Conservation (phyloP, 768 basidiomycete genomes). For the Lentinula edodes region DNA sequence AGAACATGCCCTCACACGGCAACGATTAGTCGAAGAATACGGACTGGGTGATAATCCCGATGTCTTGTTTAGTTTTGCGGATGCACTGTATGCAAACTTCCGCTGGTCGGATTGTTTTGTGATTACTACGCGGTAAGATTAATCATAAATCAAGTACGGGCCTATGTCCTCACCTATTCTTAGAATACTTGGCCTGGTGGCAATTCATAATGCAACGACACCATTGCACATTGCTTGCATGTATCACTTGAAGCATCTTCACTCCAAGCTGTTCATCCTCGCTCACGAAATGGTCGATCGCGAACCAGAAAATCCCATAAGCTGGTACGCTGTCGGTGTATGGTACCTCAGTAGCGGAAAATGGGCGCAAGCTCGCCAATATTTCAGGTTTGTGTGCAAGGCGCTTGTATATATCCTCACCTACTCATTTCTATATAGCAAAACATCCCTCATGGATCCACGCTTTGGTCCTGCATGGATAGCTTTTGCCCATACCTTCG, state of each 20-base stretch:
- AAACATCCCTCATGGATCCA: constrained; percentile 95
- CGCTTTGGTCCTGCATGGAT: constrained; percentile 97
- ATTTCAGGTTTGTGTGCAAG: constrained; percentile 73
- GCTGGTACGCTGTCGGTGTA: constrained; percentile 98
- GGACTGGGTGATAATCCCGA: constrained; percentile 89
- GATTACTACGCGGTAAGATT: constrained; percentile 69
- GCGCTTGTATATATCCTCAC: background rate
- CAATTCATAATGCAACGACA: constrained; percentile 84
- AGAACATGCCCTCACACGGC: constrained; percentile 78
- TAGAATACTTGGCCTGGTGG: constrained; percentile 82
- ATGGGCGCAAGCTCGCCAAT: constrained; percentile 88
- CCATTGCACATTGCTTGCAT: constrained; percentile 97
- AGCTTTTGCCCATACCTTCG: constrained; percentile 96
- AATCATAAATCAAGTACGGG: background rate
- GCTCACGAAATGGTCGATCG: constrained; percentile 95
- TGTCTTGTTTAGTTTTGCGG: constrained; percentile 85
- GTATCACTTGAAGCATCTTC: constrained; percentile 89
- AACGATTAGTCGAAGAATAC: constrained; percentile 77
- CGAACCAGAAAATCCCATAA: constrained; percentile 88
- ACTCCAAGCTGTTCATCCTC: constrained; percentile 90
- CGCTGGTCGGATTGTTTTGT: constrained; percentile 93
- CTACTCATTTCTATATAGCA: constrained; percentile 41
- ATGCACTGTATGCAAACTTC: constrained; percentile 82
- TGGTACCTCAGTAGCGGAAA: constrained; percentile 89
- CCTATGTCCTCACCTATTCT: constrained; percentile 2